Evolutionary conservation across 2,329 filamentous ascomycete species (phyloP).

Genomic region (Dactylellina cionopaga): DNA sequence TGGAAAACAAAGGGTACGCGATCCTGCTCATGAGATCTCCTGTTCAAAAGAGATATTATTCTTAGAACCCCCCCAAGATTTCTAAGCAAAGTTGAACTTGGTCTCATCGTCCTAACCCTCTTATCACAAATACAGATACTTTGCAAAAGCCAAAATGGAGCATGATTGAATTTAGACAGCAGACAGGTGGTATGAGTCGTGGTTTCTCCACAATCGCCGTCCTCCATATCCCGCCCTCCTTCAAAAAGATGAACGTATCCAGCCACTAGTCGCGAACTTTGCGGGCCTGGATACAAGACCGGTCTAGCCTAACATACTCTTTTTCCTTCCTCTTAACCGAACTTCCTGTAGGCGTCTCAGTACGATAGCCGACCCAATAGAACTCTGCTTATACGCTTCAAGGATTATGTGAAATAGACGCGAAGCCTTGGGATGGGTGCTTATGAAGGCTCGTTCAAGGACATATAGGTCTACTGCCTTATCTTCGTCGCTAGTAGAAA

Average conservation of each 20-base stretch:
- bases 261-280: too few relatives aligned
- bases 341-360: constrained; percentile 90
- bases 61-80: background rate
- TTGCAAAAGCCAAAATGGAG: constrained; percentile 32
- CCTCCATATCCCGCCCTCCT: too few relatives aligned
- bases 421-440: constrained; percentile 89
- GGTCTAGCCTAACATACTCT: constrained; percentile 88
- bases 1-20: constrained; percentile 93
- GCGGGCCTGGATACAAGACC: too few relatives aligned
- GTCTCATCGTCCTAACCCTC: background rate
- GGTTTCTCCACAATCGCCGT: too few relatives aligned
- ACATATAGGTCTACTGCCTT: constrained; percentile 96
- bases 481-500: constrained; percentile 86
- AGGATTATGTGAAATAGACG: constrained; percentile 78
- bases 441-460: constrained; percentile 90
- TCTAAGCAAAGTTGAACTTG: background rate
- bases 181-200: background rate
- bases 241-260: too few relatives aligned
- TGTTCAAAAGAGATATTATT: background rate
- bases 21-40: background rate
- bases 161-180: background rate
- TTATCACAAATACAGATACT: constrained; percentile 24
- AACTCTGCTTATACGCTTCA: constrained; percentile 76
- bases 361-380: constrained; percentile 78
- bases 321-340: constrained; percentile 90